These are phyloP conservation scores for Stagonosporopsis vannaccii DNA, from an alignment of 2,329 filamentous ascomycete genomes.

Conservation along the genomic window DNA sequence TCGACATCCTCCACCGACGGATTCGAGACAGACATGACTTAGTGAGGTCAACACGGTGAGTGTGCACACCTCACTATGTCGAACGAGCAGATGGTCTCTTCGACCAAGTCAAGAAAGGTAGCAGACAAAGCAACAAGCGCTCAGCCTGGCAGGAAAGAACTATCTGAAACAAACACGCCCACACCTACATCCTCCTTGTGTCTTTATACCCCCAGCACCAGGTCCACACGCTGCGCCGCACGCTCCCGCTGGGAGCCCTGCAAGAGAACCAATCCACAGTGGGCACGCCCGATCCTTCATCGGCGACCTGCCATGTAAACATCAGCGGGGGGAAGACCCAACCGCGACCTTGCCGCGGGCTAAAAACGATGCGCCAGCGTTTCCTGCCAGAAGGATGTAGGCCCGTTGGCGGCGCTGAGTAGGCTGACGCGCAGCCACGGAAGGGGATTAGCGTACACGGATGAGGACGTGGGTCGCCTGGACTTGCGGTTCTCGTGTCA, in stretches of 20 bases:
- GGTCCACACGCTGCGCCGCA: background rate
- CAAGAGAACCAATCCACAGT: no score
- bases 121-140: background rate
- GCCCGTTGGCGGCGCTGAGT: no score
- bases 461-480: no score
- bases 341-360: no score
- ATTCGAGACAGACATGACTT: slow-evolving; percentile 5
- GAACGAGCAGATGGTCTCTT: no score
- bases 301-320: slow-evolving; percentile 14
- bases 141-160: background rate
- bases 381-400: no score
- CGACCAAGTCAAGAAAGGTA: background rate
- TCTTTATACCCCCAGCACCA: background rate
- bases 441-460: no score
- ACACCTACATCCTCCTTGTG: background rate
- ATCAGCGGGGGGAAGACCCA: background rate
- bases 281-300: slow-evolving; percentile 7
- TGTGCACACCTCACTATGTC: background rate
- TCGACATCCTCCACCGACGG: slow-evolving; percentile 50
- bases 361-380: no score
- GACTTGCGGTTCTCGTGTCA: no score
- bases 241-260: no score
- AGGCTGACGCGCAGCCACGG: no score
- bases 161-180: slow-evolving; percentile 9
- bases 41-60: background rate